Base-by-base conservation (phyloP, 2,329 filamentous ascomycete species). In the Furcasterigmium furcatum region DNA sequence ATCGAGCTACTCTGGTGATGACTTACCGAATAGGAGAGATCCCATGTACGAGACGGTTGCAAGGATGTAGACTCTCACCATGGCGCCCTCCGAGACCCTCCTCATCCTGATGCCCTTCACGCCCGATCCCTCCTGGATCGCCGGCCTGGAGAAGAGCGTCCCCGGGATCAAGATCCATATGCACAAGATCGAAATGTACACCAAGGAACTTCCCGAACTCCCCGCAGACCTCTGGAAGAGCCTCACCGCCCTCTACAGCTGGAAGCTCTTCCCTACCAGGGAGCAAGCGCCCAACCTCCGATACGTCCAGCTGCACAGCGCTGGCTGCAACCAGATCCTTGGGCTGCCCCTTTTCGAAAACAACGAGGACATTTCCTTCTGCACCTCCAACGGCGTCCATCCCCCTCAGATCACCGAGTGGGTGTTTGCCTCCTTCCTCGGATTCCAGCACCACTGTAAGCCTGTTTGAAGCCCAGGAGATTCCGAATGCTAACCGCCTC, bases 381-480 rank as follows among this genome's bases (percentile, higher is more conserved):
- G 71, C 38, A 78, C 77, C 0, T 76, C 76, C 1, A 82, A 78
- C 46, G 79, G 79, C 0, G 73, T 82, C 16, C 76, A 80, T 35
- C 76, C 76, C 2, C 76, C 77, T 3, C 77, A 80, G 52, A 80
- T 80, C 49, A 62, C 76, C 0, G 77, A 80, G 57, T 80, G 77
- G 77, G 67, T 80, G 5, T 70, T 80, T 20, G 58, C 65, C 21
- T 79, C 74, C 0, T 80, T 70, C 52, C 60, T 80, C 3, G 66
- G 73, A 1, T 67, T 71, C 39, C 70, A 77, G 51, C 75, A 78
- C 46, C 56, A 59, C 3, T 56, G 75, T 77, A 55, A 49, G 72
- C n/a, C n/a, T 3, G 10, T 30, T 8, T 14, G 7, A 4, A 12
- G 10, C 27, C 10, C 3, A n/a, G 7, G n/a, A 10, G 4, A 12